These are phyloP conservation scores for Trichoderma brevicompactum DNA, from an alignment of 2,329 filamentous ascomycete genomes.

Conservation along the genomic window DNA sequence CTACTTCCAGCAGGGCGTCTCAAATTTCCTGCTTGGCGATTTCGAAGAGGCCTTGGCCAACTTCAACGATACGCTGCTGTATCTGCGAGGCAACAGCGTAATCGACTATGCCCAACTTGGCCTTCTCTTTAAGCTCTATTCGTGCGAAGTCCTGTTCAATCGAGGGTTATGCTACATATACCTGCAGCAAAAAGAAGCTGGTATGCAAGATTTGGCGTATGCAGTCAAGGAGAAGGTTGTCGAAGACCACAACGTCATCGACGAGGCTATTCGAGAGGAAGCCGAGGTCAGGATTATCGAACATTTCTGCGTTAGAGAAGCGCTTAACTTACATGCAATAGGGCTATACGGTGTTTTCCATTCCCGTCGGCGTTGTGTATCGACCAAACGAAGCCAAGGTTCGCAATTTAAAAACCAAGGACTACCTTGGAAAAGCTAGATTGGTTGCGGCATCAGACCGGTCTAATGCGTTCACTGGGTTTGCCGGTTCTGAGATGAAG, in stretches of 20 bases:
- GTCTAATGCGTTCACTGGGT: conserved; percentile 79
- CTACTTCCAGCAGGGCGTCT: conserved; percentile 98
- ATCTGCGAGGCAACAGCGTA: conserved; percentile 92
- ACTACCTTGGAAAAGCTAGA: conserved; percentile 95
- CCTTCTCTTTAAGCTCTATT: conserved; percentile 93
- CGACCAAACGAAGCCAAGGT: conserved; percentile 97
- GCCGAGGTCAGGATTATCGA: conserved; percentile 70
- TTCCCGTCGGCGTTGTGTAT: conserved; percentile 93
- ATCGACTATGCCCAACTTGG: conserved; percentile 98
- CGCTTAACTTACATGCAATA: conserved; percentile 47
- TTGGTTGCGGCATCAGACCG: conserved; percentile 87
- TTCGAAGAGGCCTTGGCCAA: conserved; percentile 97
- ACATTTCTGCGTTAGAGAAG: not conserved
- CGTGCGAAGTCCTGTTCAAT: conserved; percentile 97
- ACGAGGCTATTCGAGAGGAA: conserved; percentile 91
- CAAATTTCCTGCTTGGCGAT: conserved; percentile 94
- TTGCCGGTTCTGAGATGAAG: conserved; percentile 78
- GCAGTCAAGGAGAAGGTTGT: conserved; percentile 96
- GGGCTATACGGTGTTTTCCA: conserved; percentile 98
- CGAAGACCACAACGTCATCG: conserved; percentile 95
- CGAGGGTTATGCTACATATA: conserved; percentile 97
- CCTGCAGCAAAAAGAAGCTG: conserved; percentile 85
- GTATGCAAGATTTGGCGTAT: conserved; percentile 87
- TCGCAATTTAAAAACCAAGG: conserved; percentile 95
- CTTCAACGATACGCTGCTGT: conserved; percentile 96